Conservation (phyloP, 371 early-diverging fungal species). For the Actinomortierella wolfii region DNA sequence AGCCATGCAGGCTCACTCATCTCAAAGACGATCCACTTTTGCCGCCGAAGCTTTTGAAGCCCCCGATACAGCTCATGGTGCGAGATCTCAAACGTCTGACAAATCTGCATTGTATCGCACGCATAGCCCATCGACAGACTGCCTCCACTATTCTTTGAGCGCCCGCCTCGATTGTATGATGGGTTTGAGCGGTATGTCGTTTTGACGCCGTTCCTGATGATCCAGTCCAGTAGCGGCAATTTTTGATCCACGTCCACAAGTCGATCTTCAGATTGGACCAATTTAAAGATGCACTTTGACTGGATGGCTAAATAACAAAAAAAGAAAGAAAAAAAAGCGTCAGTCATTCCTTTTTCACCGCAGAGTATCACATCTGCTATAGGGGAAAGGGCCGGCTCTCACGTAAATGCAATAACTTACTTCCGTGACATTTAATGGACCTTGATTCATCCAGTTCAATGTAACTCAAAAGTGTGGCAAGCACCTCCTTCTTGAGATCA, state of each 20-base stretch:
- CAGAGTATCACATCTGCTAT: too few relatives aligned
- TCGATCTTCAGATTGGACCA: constrained; percentile 12
- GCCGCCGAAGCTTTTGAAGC: constrained; percentile 32
- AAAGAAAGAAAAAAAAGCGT: not conserved
- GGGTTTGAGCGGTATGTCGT: constrained; percentile 15
- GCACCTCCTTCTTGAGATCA: constrained; percentile 43
- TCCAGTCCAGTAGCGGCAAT: constrained; percentile 16
- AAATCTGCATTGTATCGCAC: constrained; percentile 31
- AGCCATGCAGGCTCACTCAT: constrained; percentile 28
- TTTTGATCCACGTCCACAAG: constrained; percentile 18
- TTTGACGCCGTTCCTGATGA: constrained; percentile 32
- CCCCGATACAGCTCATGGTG: constrained; percentile 29
- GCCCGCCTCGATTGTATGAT: constrained; percentile 1
- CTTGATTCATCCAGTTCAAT: constrained; percentile 32
- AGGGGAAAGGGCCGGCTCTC: too few relatives aligned
- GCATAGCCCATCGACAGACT: constrained; percentile 38
- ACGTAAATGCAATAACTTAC: constrained; percentile 1
- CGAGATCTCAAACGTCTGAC: constrained; percentile 20
- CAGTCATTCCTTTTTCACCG: too few relatives aligned
- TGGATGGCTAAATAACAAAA: constrained; percentile 13
- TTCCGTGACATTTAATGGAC: constrained; percentile 27
- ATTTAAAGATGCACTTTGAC: constrained; percentile 39
- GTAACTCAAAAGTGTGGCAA: constrained; percentile 38
- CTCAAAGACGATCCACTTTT: constrained; percentile 41
- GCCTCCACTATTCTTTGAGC: constrained; percentile 16